Percentiles rank a stretch among this genome's conserved stretches.
Evolutionary conservation across 1,139 yeast genomes (phyloP).

Genomic region (Magnusiomyces sp.): DNA sequence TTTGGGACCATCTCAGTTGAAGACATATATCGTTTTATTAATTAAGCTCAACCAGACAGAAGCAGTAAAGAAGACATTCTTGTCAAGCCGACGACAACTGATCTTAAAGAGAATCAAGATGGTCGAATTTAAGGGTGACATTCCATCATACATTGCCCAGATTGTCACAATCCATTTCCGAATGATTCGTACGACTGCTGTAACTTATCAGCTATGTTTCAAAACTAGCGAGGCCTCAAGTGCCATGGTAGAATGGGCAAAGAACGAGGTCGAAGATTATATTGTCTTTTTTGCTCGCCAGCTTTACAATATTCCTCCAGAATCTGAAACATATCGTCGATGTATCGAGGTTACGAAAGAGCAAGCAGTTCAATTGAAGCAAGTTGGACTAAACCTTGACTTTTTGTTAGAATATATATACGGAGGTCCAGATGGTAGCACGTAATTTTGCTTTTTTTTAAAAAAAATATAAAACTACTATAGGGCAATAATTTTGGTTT

Average conservation of each 20-base stretch:
- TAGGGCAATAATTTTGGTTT: too few species aligned
- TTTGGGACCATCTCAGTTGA: conserved; percentile 25
- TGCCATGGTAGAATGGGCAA: conserved; percentile 60
- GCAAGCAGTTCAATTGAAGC: conserved; percentile 55
- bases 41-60: conserved; percentile 37
- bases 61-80: conserved; percentile 41
- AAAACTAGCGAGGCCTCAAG: conserved; percentile 27
- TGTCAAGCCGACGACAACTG: conserved; percentile 40
- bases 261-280: conserved; percentile 54
- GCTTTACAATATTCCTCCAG: conserved; percentile 52
- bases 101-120: conserved; percentile 40
- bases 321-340: conserved; percentile 40
- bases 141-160: conserved; percentile 48
- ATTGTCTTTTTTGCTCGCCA: conserved; percentile 57
- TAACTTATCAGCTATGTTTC: conserved; percentile 41
- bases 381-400: conserved; percentile 66
- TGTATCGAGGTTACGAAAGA: conserved; percentile 47
- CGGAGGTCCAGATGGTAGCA: not conserved
- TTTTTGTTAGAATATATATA: conserved; percentile 30
- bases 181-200: conserved; percentile 42
- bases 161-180: conserved; percentile 54
- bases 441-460: too few species aligned
- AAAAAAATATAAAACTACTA: too few species aligned
- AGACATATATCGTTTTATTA: conserved; percentile 34
- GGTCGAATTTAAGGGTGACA: conserved; percentile 48